Evolutionary conservation across 495 filamentous ascomycete species (phyloP), one percentile per base, ranked within the genome.

Genomic region (Aspergillus taichungensis): DNA sequence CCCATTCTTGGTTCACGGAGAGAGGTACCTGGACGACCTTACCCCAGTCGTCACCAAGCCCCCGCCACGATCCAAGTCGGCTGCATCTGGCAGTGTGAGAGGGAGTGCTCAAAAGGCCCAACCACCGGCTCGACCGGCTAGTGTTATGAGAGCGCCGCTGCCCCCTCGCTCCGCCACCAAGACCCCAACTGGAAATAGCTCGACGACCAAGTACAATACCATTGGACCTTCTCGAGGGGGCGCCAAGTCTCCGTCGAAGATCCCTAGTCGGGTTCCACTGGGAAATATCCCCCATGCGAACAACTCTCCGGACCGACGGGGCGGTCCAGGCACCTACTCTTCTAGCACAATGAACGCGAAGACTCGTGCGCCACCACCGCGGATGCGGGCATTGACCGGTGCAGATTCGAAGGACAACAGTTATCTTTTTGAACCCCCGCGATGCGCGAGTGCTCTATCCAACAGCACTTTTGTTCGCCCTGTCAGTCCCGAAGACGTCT

Each of bases 1-100:
- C 33, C 87, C 90, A 13, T 96, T 97, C 72, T 69, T 91, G 33
- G 88, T 99, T 30, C 87, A 89, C 48, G 92, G 92, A 28, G 83
- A 94, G 49, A 74, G 86, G 52, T 99, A 97, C 56, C 71, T 94
- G 35, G 87, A 95, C 50, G 70, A 82, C 45, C 68, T 94, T 29
- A 81, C 84, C 47, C 72, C 76, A 12, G 73, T 78, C 8, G 71
- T 76, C 18, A 61, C 78, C 5, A 91, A 75, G 55, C 63, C 72
- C n/a, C 76, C 69, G 8, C 76, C 86, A 2, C 75, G 88, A 45
- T 86, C 87, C 8, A 91, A 87, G 65, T 84, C 79, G 9, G 81
- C 73, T 33, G 72, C 78, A 32, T 68, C 77, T 13, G 63, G 60
- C 28, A 50, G 51, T 8, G 54, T 40, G 6, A 62, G 57, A 37